Base-by-base conservation (phyloP, 148 eudicot genomes). In the Amaranthus cruentus region DNA sequence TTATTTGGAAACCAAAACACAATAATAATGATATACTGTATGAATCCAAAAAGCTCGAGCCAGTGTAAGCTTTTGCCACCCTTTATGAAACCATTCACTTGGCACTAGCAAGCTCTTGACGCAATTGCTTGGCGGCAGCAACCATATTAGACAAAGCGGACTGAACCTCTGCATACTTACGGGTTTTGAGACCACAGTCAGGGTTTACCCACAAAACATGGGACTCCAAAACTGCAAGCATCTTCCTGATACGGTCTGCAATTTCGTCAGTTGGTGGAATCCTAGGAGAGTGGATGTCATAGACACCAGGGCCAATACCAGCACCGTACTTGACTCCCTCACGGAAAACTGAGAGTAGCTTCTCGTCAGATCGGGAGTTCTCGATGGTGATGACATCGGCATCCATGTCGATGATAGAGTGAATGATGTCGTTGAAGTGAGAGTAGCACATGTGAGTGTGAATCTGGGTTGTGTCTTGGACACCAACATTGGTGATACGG, bases 371-470 rank as follows among this genome's bases (percentile, higher is more conserved):
- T 44, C 98, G 94, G 43, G 98, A 93, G 87, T 93, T 93, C 88
- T 93, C 98, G 21, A 93, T 93, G 74, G 98, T 93, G 84, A 93
- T 93, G 18, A 93, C 98, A 71, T 93, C 98, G 60, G 98, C 98
- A 62, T 93, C 98, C 98, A 93, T 93, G 89, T 93, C 88, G 55
- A 93, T 93, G 88, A 93, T 93, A 47, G 98, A 93, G 86, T 93
- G 96, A 82, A 93, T 93, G 75, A 93, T 90, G 86, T 93, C 98
- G 5, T 93, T 93, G 84, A 93, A 93, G 90, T 93, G 86, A 60
- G 98, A 93, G 85, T 93, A 93, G 92, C 98, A 93, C 98, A 93
- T 93, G 88, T 93, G 98, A 59, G 98, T 93, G 90, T 93, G 98
- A 82, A 90, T 90, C 98, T 92, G 97, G 83, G 90, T 86, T 62